Evolutionary conservation across 2,329 filamentous ascomycete genomes (phyloP).

Genomic region (Colletotrichum plurivorum): DNA sequence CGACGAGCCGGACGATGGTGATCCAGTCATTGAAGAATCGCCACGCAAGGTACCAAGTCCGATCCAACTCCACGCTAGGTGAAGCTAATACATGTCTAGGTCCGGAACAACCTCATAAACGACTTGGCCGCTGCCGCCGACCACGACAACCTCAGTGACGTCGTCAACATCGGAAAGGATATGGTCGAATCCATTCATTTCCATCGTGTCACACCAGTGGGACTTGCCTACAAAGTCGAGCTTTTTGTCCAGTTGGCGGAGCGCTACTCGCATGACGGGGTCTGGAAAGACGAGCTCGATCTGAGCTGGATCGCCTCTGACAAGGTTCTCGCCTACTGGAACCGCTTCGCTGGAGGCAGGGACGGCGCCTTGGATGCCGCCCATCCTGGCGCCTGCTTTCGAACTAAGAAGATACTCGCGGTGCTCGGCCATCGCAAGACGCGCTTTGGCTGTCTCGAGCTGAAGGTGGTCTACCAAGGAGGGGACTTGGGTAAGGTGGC

Average conservation of each 20-base stretch:
- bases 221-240: background rate
- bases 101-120: background rate
- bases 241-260: background rate
- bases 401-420: background rate
- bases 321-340: constrained; percentile 1
- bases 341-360: background rate
- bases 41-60: background rate
- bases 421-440: constrained; percentile 6
- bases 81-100: background rate
- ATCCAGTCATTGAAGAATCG: background rate
- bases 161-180: background rate
- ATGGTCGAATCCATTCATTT: background rate
- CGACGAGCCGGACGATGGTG: too few species aligned
- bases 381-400: background rate
- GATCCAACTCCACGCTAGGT: too few species aligned
- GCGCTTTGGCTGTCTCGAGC: constrained; percentile 7
- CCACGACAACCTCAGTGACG: background rate
- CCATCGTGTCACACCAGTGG: background rate
- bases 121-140: background rate
- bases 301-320: constrained; percentile 12
- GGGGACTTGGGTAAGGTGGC: background rate
- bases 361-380: background rate
- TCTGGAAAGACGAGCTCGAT: constrained; percentile 12
- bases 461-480: constrained; percentile 9
- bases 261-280: background rate